Percentiles rank a stretch among this genome's conserved stretches.
phyloP scores from a whole-genome alignment of 805 yeast species.

The Saturnispora sekii region DNA sequence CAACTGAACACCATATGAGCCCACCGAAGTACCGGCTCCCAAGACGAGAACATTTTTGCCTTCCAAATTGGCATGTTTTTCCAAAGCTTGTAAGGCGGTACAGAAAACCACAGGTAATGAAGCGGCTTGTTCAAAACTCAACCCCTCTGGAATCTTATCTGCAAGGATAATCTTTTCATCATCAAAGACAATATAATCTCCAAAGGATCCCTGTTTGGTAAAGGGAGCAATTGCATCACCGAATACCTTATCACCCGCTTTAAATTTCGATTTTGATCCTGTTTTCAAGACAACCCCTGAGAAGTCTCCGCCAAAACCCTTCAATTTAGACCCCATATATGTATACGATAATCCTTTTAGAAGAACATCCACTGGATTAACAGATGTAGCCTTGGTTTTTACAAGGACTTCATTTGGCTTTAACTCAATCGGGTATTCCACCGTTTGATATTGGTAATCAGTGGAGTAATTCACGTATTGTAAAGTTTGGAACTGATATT shows the following conservation, averaged over 20 bases:
- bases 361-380: slow-evolving; percentile 18
- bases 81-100: slow-evolving; percentile 39
- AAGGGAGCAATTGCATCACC: slow-evolving; percentile 11
- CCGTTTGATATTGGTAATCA: slow-evolving; percentile 5
- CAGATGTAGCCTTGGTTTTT: slow-evolving; percentile 13
- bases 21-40: slow-evolving; percentile 75
- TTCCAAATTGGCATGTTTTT: slow-evolving; percentile 13
- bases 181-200: slow-evolving; percentile 36
- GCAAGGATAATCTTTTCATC: slow-evolving; percentile 13
- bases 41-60: slow-evolving; percentile 45
- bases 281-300: slow-evolving; percentile 18
- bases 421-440: slow-evolving; percentile 9
- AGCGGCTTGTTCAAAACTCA: slow-evolving; percentile 50
- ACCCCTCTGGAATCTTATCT: slow-evolving; percentile 36
- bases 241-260: slow-evolving; percentile 17
- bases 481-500: not conserved
- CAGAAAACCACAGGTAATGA: slow-evolving; percentile 55
- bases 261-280: slow-evolving; percentile 14
- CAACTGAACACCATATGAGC: slow-evolving; percentile 45
- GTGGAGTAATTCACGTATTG: slow-evolving; percentile 12
- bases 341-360: slow-evolving; percentile 7
- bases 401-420: slow-evolving; percentile 14
- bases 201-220: slow-evolving; percentile 31
- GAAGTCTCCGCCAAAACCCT: slow-evolving; percentile 19
- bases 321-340: slow-evolving; percentile 8